Percentiles rank a stretch among this genome's conserved stretches.
Conservation (phyloP, 306 rosid genomes). For the Carpinus viminea region DNA sequence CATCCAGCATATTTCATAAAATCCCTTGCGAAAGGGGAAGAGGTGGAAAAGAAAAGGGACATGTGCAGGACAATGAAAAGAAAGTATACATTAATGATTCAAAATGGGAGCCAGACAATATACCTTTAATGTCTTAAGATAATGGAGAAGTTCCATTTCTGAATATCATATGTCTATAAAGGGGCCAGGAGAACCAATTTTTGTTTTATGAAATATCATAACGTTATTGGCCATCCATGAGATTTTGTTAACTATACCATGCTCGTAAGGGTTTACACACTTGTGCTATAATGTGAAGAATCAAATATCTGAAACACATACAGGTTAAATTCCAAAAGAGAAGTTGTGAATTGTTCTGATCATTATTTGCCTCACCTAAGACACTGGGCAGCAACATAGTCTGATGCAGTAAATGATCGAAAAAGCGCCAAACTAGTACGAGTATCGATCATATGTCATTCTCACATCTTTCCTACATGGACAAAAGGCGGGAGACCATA, state of each 20-base stretch:
- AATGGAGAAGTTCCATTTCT: background rate
- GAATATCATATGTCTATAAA: background rate
- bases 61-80: background rate
- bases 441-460: conserved; percentile 70
- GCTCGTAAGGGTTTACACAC: background rate
- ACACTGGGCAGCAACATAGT: conserved; percentile 84
- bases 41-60: background rate
- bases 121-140: background rate
- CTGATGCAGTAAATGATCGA: conserved; percentile 76
- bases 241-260: background rate
- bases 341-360: conserved; percentile 15
- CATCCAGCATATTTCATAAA: background rate
- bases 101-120: background rate
- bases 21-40: background rate
- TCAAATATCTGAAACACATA: background rate
- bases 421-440: conserved; percentile 83
- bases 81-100: background rate
- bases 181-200: background rate
- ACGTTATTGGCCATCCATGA: background rate
- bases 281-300: background rate
- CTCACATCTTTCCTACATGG: conserved; percentile 53
- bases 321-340: background rate
- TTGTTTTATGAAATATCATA: background rate
- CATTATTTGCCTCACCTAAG: conserved; percentile 56
- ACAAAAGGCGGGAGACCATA: conserved; percentile 18